A percentile compares a stretch with the other conserved stretches of the same genome.
These are phyloP conservation scores for Rehmannia glutinosa DNA, from an alignment of 257 asterid genomes.

Conservation along the genomic window DNA sequence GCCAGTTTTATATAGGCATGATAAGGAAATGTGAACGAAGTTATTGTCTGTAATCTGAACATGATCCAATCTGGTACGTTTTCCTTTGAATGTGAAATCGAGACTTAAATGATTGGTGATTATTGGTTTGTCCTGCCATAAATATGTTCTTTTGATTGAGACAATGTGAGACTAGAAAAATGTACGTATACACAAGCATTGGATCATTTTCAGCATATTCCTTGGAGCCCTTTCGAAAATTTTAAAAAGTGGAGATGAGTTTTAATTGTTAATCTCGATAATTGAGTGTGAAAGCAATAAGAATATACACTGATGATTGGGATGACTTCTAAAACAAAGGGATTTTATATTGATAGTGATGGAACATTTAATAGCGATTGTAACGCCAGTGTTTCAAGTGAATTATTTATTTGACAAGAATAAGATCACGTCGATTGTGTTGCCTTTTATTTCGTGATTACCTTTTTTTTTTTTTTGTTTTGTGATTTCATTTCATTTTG, in stretches of 20 bases:
- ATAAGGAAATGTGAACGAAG: slow-evolving; percentile 20
- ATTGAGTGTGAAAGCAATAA: slow-evolving; percentile 18
- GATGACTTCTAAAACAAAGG: too few species aligned
- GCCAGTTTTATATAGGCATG: slow-evolving; percentile 24
- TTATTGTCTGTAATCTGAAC: slow-evolving; percentile 10
- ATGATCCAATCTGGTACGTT: background rate
- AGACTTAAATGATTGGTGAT: background rate
- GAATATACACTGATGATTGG: too few species aligned
- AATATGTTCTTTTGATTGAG: slow-evolving; percentile 10
- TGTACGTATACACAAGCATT: background rate
- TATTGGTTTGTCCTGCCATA: background rate
- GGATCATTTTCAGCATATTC: slow-evolving; percentile 24
- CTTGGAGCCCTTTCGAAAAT: background rate
- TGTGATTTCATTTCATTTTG: too few species aligned
- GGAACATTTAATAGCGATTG: too few species aligned
- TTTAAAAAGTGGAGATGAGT: too few species aligned
- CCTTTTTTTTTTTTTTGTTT: too few species aligned
- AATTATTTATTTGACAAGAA: too few species aligned
- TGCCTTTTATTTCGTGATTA: too few species aligned
- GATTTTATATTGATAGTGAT: too few species aligned
- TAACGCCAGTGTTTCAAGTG: too few species aligned
- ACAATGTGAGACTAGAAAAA: background rate
- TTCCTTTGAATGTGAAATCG: slow-evolving; percentile 18
- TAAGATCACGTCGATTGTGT: too few species aligned
- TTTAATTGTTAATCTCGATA: slow-evolving; percentile 9